Evolutionary conservation across 495 filamentous ascomycete species (phyloP), one percentile per base, ranked within the genome.

Genomic region (Neurospora africana): DNA sequence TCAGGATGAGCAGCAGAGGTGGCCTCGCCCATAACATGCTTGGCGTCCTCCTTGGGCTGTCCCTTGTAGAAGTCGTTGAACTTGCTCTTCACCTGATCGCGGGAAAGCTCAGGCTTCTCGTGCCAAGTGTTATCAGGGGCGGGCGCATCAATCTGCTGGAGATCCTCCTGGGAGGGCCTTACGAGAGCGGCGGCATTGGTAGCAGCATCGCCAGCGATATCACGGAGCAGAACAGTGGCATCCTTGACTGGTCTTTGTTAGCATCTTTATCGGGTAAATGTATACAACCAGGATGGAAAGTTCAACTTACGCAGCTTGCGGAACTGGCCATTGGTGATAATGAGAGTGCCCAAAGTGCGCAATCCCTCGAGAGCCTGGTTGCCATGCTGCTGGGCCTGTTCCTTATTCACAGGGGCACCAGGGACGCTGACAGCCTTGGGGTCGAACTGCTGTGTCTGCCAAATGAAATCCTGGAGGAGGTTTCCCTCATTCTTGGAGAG

Each of bases 281-380:
- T 11, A 8, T 65, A 65, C 37, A 9, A 1, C 23, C 5, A 58
- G 5, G 69, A 23, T 41, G 5, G 11, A 30, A 33, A 38, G 58
- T 41, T 40, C 5, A 9, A 90, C 92, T 81, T 86, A 95, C 93
- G 82, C 27, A 98, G 88, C 84, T 98, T 98, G 67, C 94, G 88
- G 85, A 98, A 98, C 83, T 98, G 94, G 72, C 95, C 96, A 74
- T 99, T 99, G 72, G 94, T 94, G 79, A 98, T 91, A 73, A 99
- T 83, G 67, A 99, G 87, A 13, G 91, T 94, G 61, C 96, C 95
- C 9, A 99, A 82, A 3, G 92, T 96, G 70, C 92, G 90, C 37
- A 99, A 82, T n/a, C 96, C 95, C 71, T 96, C 91, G 40, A 94
- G 82, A 4, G 89, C 92, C 79, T 93, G 76, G 74, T 91, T 89